phyloP scores from a whole-genome alignment of 306 rosid genomes.

The Ammopiptanthus mongolicus region DNA sequence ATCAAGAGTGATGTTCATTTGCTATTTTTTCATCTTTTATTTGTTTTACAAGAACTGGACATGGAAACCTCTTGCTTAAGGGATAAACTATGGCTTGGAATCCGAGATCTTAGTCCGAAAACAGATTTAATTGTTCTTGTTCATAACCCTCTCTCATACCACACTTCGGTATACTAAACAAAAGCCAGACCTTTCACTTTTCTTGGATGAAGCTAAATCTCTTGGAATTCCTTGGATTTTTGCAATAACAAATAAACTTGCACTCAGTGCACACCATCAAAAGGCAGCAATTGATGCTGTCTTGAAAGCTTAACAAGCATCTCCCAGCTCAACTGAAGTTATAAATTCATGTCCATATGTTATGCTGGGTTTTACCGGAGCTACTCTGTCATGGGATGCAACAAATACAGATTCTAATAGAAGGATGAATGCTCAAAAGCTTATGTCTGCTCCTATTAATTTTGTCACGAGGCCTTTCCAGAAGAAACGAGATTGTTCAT shows the following conservation, averaged over 20 bases:
- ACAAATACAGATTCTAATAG: constrained; percentile 41
- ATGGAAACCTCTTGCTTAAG: constrained; percentile 61
- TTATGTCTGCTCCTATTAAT: constrained; percentile 66
- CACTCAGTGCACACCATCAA: constrained; percentile 94
- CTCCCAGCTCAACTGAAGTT: constrained; percentile 60
- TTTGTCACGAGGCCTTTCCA: constrained; percentile 71
- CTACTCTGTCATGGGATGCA: constrained; percentile 62
- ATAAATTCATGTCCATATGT: constrained; percentile 84
- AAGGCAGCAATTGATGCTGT: constrained; percentile 73
- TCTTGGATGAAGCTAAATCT: constrained; percentile 91
- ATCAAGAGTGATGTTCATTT: constrained; percentile 1
- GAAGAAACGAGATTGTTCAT: constrained; percentile 71
- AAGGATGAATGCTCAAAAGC: constrained; percentile 49
- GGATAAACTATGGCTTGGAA: constrained; percentile 85
- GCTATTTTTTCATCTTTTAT: neutral
- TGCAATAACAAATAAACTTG: constrained; percentile 90
- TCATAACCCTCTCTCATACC: constrained; percentile 86
- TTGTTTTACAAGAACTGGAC: constrained; percentile 58
- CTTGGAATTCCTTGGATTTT: constrained; percentile 98
- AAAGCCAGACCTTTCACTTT: constrained; percentile 72
- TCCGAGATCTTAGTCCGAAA: constrained; percentile 75
- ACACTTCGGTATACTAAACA: constrained; percentile 64
- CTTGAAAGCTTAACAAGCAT: constrained; percentile 69
- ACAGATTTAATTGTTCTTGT: constrained; percentile 88
- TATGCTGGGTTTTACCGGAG: constrained; percentile 63